Evolutionary conservation across 1,284 basidiomycete genomes (phyloP).

Genomic region (Leccinum glutinopallens): DNA sequence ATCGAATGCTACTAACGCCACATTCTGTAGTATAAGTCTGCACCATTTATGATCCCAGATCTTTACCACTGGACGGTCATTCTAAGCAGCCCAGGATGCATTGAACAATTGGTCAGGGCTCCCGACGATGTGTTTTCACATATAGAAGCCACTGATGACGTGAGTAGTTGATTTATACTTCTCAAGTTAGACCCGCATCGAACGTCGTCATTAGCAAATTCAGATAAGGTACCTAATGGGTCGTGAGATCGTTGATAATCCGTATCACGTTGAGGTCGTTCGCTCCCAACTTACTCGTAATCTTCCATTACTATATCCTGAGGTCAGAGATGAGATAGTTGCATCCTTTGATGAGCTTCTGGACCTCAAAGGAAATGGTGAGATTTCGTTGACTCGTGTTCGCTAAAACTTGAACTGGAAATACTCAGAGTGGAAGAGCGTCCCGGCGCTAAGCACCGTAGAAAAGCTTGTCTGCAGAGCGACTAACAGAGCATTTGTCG

Average conservation of each 20-base stretch:
- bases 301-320: slow-evolving; percentile 28
- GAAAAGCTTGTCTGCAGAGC: slow-evolving; percentile 34
- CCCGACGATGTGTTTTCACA: slow-evolving; percentile 43
- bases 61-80: slow-evolving; percentile 44
- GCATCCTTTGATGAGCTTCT: slow-evolving; percentile 32
- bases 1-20: not conserved
- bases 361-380: slow-evolving; percentile 24
- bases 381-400: not conserved
- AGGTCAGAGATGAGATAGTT: slow-evolving; percentile 38
- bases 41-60: slow-evolving; percentile 44
- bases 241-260: slow-evolving; percentile 24
- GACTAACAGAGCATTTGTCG: slow-evolving; percentile 43
- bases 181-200: not conserved
- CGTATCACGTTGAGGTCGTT: slow-evolving; percentile 32
- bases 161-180: slow-evolving; percentile 15
- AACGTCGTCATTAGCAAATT: slow-evolving; percentile 18
- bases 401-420: not conserved
- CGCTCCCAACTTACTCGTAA: slow-evolving; percentile 36
- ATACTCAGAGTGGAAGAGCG: slow-evolving; percentile 34
- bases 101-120: slow-evolving; percentile 45
- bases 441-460: slow-evolving; percentile 20
- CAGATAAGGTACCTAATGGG: slow-evolving; percentile 34
- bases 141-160: slow-evolving; percentile 38
- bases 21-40: slow-evolving; percentile 22
- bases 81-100: slow-evolving; percentile 34